Evolutionary conservation across 257 asterid genomes (phyloP), one percentile per base, ranked within the genome.

Genomic region (Solanum megistacrolobum): DNA sequence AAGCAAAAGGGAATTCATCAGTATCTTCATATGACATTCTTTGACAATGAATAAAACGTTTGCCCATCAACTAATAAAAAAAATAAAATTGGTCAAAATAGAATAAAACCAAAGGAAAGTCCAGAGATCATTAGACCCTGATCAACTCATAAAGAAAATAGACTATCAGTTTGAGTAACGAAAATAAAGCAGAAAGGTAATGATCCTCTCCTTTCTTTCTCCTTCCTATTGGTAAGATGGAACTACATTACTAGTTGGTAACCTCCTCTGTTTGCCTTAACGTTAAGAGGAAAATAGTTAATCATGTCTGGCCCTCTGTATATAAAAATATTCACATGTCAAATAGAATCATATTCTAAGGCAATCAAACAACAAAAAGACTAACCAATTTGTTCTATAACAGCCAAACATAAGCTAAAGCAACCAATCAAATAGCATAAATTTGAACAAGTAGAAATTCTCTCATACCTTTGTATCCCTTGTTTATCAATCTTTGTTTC

Each of bases 401-500:
- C 14, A 74, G 46, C 82, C 48, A 23, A 38, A 3, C 4, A 38
- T 76, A 75, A 12, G 12, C 23, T 41, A 79, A 27, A 43, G 39
- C 39, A 81, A 46, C 68, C 27, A 18, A 46, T 29, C 41, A 79
- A 34, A 79, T 4, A 46, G 68, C 41, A 81, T 16, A 27, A 81
- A 79, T 5, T 46, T 27, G 85, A 78, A 39, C 58, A 68, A 76
- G 31, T 60, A 36, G 60, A 39, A 71, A 72, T 20, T 12, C 41
- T 18, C 55, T 74, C 25, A 4, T 46, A 94, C 99, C 99, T 88
- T 90, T 90, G 84, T 89, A 95, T 68, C 98, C 99, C 91, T 95
- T 95, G 36, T 94, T 93, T 34, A 82, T n/a, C 81, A 97, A 92
- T 66, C 99, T 91, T 55, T 90, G 91, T 92, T 94, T 91, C 99